Base-by-base conservation (phyloP, 805 yeast species). In the Barnettozyma californica region DNA sequence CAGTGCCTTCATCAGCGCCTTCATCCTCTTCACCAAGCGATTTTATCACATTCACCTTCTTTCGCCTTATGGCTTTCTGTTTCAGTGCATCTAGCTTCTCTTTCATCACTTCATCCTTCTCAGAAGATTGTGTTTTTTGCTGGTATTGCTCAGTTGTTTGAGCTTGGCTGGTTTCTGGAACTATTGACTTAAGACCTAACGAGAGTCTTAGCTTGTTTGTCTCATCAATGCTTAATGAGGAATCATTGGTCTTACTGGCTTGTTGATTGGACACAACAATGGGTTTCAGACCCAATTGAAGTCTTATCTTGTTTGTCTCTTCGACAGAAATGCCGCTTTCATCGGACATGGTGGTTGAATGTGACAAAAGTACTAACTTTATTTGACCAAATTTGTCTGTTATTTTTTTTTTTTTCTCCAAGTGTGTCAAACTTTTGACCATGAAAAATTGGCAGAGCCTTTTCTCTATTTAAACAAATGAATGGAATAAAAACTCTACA, bases 261-360 rank as follows among this genome's bases (percentile, higher is more conserved):
- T 41, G 31, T n/a, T 26, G 18, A 25, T 7, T 31, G 18, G 53
- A 46, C 23, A 49, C 51, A 10, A 71, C 74, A 16, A 79, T 72
- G 1, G 83, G 81, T 34, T 74, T 72, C 47, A 82, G 65, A 1
- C 87, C 87, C 10, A 80, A 56, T 11, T 75, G 70, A 7, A 65
- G 52, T 21, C 88, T 64, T 8, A 80, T 66, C 53, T 64, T 67
- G 57, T 82, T 81, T 0, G 87, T 82, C 50, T 81, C 85, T 49
- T 75, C 81, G 1, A 82, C 44, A 0, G 76, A 60, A 0, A 60
- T 54, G 0, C 57, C 41, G 7, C 16, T 38, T 9, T 57, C 63
- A 5, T 60, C 60, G 13, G 53, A 33, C 47, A 50, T 46, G 14
- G 39, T 19, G 21, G 43, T 16, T n/a, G 13, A 8, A 23, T 23